Base-by-base conservation (phyloP, 495 filamentous ascomycete species). In the Podospora comata region DNA sequence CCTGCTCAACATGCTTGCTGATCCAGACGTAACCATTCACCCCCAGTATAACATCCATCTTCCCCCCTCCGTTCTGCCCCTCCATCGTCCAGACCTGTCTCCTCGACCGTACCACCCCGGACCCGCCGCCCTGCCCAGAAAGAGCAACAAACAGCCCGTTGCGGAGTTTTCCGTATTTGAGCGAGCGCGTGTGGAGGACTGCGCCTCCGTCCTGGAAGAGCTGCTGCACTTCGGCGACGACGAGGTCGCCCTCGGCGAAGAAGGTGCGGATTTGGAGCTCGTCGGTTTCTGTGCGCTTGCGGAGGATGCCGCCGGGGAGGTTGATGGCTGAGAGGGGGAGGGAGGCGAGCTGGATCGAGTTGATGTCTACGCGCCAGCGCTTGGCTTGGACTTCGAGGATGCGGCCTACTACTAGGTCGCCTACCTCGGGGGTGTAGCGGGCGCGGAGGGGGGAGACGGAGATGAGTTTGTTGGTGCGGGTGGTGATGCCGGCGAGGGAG, bases 1-100 rank as follows among this genome's bases (percentile, higher is more conserved):
- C 83, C 5, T 81, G 81, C 56, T 88, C 84, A 1, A 87, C 79
- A 71, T 93, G 90, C 81, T 92, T 93, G 72, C 89, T 87, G 70
- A 99, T 93, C 90, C 91, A 97, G 65, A 98, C 91, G 73, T 92
- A 97, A 5, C 95, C 95, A 74, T 99, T 99, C 15, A 99, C 94
- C 0, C 95, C 95, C 5, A 98, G 81, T 34, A 97, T 84, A 13
- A 98, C 87, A 76, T 97, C 92, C 20, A 99, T 85, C 53, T 91
- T 91, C 0, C 90, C 94, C 6, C 76, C 83, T 0, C 86, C 87
- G 64, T 88, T 83, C 11, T 84, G 84, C 7, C 87, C 87, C 34
- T 85, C 83, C 44, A 97, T 76, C 0, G 92, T 92, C 85, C 93
- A 95, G n/a, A 94, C 87, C 79, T 98, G 95, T 62, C 93, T 81